Evolutionary conservation across 805 yeast species (phyloP), one percentile per base, ranked within the genome.

Genomic region (Myxozyma sirexii): DNA sequence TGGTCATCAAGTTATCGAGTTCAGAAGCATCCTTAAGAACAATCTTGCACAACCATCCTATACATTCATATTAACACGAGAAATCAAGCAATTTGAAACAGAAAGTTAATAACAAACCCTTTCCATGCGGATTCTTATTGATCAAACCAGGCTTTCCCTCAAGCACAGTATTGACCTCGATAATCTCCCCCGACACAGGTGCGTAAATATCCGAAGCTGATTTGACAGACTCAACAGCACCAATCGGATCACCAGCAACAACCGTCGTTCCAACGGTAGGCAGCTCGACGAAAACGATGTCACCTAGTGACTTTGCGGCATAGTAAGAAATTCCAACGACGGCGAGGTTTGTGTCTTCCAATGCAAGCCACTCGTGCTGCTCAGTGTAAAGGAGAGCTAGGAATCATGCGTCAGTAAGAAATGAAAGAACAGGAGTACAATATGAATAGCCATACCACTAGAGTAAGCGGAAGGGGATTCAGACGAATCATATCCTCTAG

Each of bases 301-400:
- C 99, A 46, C 99, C 99, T 62, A 94, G 82, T 6, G 98, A 96
- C 70, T 91, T 97, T 23, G 97, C 87, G 19, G 99, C 99, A 72
- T 94, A 92, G 69, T 83, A 84, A 59, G 99, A 91, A 75, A 94
- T 90, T 31, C 99, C 99, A 57, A 93, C 21, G 27, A 61, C 56
- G 17, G 52, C 61, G 44, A 85, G 79, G 62, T 89, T 89, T 75
- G 92, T 97, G 27, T 83, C 82, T 73, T 88, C 96, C 57, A 84
- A 80, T 3, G 96, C 92, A 57, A 94, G 76, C 97, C 97, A 93
- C 78, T 93, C 99, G 78, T 93, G 99, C 71, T 94, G 97, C 54
- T 79, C 76, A 10, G 98, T 59, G 60, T 52, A 62, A 17, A 47
- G 39, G 41, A 62, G 24, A 17, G 59, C 65, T 60, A 33, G 7